Base-by-base conservation (phyloP, 768 basidiomycete genomes). In the Termitomyces bulborhizus region DNA sequence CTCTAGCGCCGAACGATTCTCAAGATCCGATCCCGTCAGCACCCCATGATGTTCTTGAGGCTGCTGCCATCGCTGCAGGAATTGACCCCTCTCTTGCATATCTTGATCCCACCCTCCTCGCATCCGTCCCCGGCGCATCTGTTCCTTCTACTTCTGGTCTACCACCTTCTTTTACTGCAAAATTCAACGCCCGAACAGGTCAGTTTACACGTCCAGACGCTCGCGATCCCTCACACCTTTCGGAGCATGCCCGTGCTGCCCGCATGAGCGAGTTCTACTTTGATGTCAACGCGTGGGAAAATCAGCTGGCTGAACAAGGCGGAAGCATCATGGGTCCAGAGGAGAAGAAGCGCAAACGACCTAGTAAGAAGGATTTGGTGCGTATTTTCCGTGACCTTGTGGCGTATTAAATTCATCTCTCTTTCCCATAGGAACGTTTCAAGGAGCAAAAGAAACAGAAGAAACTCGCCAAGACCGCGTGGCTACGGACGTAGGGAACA, bases 211-310 rank as follows among this genome's bases (percentile, higher is more conserved):
- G 79, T 16, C 64, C 74, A 3, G 84, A 88, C 51, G 81, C 79
- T 15, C 82, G 90, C 26, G 84, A 88, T 51, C 90, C 91, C 6
- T 70, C 79, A 3, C 89, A 91, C 63, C 67, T 93, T 50, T 86
- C 85, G 16, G 91, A 93, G 65, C 89, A 82, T 60, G 90, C 91
- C 60, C 83, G 90, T 5, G 84, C 84, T 63, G 84, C 85, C 67
- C 80, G 91, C 42, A 93, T 93, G 90, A 90, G 87, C 74, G 80
- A 86, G 64, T 88, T 90, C 62, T 93, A 90, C 69, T 93, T 93
- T 58, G 90, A 93, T 59, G 85, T 90, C 21, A 77, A 76, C n/a
- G 78, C 77, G 46, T 93, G 90, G 90, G 85, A 92, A 69, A 60
- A 79, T 51, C 81, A 91, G 29, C 75, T 89, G 3, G 88, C 81